Conservation (phyloP, 768 basidiomycete genomes). For the Xanthoconium purpureum region DNA sequence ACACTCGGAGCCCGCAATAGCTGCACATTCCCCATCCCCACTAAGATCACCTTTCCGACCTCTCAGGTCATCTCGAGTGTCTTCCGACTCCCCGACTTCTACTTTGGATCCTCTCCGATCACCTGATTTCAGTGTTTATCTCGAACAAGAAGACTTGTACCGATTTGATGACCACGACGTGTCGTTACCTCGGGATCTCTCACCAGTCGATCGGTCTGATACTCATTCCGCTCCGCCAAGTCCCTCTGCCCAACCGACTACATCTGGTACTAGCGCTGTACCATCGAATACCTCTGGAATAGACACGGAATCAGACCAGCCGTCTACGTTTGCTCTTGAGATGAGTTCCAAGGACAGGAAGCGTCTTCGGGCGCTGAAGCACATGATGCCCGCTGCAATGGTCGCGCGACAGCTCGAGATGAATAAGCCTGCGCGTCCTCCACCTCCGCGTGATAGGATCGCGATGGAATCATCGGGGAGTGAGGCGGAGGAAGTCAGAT, state of each 20-base stretch:
- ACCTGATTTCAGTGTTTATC: slow-evolving; percentile 13
- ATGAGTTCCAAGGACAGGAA: slow-evolving; percentile 35
- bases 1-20: slow-evolving; percentile 11
- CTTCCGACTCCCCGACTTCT: slow-evolving; percentile 8
- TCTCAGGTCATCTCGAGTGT: neutral
- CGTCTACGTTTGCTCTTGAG: slow-evolving; percentile 6
- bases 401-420: slow-evolving; percentile 34
- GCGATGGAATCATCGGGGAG: slow-evolving; percentile 20
- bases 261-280: slow-evolving; percentile 17
- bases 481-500: slow-evolving; percentile 37
- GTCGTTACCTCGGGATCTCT: neutral
- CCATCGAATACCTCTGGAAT: slow-evolving; percentile 15
- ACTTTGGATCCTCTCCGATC: slow-evolving; percentile 1
- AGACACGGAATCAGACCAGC: slow-evolving; percentile 20
- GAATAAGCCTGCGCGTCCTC: slow-evolving; percentile 10
- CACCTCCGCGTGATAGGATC: slow-evolving; percentile 8
- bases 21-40: slow-evolving; percentile 2
- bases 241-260: slow-evolving; percentile 14
- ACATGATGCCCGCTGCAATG: slow-evolving; percentile 58
- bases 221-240: slow-evolving; percentile 12
- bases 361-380: slow-evolving; percentile 38
- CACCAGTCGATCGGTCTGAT: slow-evolving; percentile 1
- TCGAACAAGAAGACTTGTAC: slow-evolving; percentile 15
- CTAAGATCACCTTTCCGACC: slow-evolving; percentile 2
- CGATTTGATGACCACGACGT: slow-evolving; percentile 8